Evolutionary conservation across 306 rosid genomes (phyloP).

Genomic region (Canavalia ensiformis): DNA sequence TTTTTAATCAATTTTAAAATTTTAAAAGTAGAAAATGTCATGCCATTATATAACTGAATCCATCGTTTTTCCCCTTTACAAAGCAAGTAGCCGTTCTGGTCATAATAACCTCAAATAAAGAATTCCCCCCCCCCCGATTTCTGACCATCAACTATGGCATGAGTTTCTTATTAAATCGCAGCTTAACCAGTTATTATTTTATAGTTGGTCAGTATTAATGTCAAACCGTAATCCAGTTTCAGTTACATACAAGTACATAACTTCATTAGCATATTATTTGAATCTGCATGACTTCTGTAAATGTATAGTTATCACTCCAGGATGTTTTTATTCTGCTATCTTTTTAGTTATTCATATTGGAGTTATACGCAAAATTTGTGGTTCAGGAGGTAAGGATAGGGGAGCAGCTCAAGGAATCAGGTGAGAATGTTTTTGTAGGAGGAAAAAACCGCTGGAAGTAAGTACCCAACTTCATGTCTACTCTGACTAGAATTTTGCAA

Average conservation of each 20-base stretch:
- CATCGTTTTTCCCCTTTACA: background rate
- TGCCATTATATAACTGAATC: background rate
- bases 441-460: conserved; percentile 99
- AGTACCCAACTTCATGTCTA: conserved; percentile 42
- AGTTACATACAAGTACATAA: conserved; percentile 5
- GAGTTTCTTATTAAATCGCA: background rate
- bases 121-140: background rate
- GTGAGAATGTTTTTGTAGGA: conserved; percentile 93
- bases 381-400: conserved; percentile 91
- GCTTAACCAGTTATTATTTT: conserved; percentile 8
- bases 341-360: conserved; percentile 26
- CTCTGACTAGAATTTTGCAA: conserved; percentile 21
- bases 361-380: conserved; percentile 29
- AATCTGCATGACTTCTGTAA: conserved; percentile 32
- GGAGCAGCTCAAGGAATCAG: conserved; percentile 84
- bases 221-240: conserved; percentile 13
- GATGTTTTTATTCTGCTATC: background rate
- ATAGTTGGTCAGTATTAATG: background rate
- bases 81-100: background rate
- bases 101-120: conserved; percentile 1
- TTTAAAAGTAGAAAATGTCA: background rate
- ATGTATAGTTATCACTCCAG: background rate
- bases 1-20: background rate
- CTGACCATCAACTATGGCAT: conserved; percentile 15
- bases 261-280: conserved; percentile 1